Percentiles rank a stretch among this genome's conserved stretches.
Conservation (phyloP, 2,329 filamentous ascomycete genomes). For the Chlorencoelia australis region DNA sequence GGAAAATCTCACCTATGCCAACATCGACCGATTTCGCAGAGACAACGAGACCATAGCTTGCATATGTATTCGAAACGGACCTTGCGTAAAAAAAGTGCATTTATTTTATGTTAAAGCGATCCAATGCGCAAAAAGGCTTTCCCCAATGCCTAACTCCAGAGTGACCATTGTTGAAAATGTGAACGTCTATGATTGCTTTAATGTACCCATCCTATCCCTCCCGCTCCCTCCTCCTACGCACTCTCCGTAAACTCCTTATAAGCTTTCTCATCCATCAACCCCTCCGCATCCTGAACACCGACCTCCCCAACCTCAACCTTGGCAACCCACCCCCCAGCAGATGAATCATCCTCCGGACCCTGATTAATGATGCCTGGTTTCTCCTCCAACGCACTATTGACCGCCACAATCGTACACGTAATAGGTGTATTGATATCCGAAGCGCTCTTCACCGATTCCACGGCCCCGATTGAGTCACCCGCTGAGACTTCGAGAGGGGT, state of each 20-base stretch:
- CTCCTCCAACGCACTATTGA: conserved; percentile 69
- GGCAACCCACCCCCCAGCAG: conserved; percentile 81
- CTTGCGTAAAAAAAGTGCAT: too few relatives aligned
- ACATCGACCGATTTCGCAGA: too few relatives aligned
- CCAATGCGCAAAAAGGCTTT: too few relatives aligned
- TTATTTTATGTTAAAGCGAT: too few relatives aligned
- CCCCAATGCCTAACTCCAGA: too few relatives aligned
- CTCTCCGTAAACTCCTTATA: conserved; percentile 69
- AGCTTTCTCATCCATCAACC: conserved; percentile 64
- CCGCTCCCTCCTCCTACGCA: too few relatives aligned
- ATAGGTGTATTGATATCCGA: conserved; percentile 92
- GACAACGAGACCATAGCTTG: too few relatives aligned
- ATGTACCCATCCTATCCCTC: too few relatives aligned
- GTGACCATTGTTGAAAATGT: too few relatives aligned
- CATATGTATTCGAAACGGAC: too few relatives aligned
- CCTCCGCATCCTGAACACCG: conserved; percentile 57
- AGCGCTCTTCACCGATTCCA: conserved; percentile 98
- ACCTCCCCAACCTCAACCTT: conserved; percentile 69
- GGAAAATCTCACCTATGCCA: too few relatives aligned
- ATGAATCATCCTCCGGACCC: conserved; percentile 67
- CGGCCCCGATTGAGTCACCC: conserved; percentile 82
- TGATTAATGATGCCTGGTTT: conserved; percentile 83
- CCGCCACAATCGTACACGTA: conserved; percentile 61
- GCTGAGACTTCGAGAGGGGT: conserved; percentile 55
- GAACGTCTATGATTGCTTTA: too few relatives aligned